Base-by-base conservation (phyloP, 768 basidiomycete genomes). In the Leccinum uliginosum region DNA sequence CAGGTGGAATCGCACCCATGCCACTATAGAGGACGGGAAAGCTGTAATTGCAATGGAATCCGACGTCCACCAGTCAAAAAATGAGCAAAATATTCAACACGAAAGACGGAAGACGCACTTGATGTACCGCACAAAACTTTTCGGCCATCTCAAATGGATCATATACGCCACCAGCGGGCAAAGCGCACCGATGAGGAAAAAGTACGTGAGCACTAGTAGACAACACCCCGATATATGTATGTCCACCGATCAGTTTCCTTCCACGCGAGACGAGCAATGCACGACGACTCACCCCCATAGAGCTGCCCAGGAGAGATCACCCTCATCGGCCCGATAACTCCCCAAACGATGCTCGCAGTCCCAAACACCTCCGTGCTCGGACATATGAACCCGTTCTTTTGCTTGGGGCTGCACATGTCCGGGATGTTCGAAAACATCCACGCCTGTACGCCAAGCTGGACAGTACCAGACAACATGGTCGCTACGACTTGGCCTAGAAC, bases 331-430 rank as follows among this genome's bases (percentile, higher is more conserved):
- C 91, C 89, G 55, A 93, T 88, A 59, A 89, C 87, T 58, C 91
- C 88, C 85, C 85, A 91, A 60, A 92, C 80, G 59, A 93, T 81
- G 57, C 83, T 84, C 21, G 90, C 90, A 3, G 87, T 89, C 35
- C 87, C 88, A 68, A 92, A 91, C 8, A 89, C 86, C 58, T 84
- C 76, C 6, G 86, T 86, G 12, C 56, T 69, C 0, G 89, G 87
- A 68, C 89, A 91, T 54, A 82, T 85, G 71, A 90, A 91, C 19
- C 81, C 80, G 62, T 85, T 6, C 19, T 60, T 61, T 29, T 73
- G 70, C 11, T 59, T 63, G 7, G 57, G 50, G 9, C 61, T 58
- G 71, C 75, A 59, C 40, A 75, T 71, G 40, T 70, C 68, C 3
- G 67, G 61, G 53, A 80, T 76, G 29, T 79, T 69, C 17, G 65